Evolutionary conservation across 768 basidiomycete genomes (phyloP), one percentile per base, ranked within the genome.

Genomic region (Cystobasidium onofrii): DNA sequence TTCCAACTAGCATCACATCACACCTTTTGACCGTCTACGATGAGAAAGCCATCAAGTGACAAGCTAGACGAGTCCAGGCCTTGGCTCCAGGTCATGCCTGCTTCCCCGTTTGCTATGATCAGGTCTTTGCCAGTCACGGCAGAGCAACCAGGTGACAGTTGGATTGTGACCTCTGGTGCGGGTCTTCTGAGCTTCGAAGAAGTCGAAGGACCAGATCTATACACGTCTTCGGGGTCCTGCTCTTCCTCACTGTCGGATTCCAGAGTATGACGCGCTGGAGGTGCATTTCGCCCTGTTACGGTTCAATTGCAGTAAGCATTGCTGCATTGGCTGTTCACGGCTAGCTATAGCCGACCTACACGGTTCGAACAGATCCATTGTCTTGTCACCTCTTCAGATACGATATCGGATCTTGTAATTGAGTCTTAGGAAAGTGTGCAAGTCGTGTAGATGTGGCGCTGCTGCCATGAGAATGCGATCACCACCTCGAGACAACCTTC

Each of bases 311-410:
- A n/a, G 65, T 67, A 6, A 31, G 43, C 18, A 31, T 55, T 55
- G 7, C 29, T 23, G 54, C 54, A 6, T 23, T 6, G 54, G 7
- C 7, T 55, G 7, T 39, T 39, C 15, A 15, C 31, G 7, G 54
- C 31, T 18, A 57, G 54, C 54, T 25, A 9, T 63, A 66, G 64
- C 10, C 7, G 57, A 43, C 69, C 18, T 29, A 61, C 69, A 71
- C 20, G 69, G 69, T 31, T 71, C 69, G 31, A 71, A 60, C 12
- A 71, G 54, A 36, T 71, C 69, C 69, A 71, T 71, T n/a, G n/a
- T 29, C 18, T 41, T 15, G 31, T n/a, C n/a, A n/a, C n/a, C n/a
- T n/a, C n/a, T n/a, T n/a, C n/a, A n/a, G n/a, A n/a, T n/a, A n/a
- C n/a, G n/a, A n/a, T n/a, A n/a, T n/a, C n/a, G n/a, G n/a, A n/a